These are phyloP conservation scores for Phytophthora pistaciae DNA, from an alignment of 352 stramenopile species.

Conservation along the genomic window DNA sequence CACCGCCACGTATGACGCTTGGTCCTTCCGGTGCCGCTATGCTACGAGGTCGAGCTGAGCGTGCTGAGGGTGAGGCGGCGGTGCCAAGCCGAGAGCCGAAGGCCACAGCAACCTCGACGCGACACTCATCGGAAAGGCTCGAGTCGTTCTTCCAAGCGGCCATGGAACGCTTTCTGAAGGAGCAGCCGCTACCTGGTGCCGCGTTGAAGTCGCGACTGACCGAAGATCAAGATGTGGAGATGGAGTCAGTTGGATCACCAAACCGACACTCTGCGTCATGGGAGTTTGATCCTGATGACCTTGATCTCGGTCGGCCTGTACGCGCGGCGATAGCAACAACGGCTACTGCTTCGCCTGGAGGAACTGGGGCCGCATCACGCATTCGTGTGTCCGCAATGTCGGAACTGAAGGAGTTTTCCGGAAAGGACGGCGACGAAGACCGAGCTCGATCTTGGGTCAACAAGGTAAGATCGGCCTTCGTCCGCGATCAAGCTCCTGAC, in stretches of 20 bases:
- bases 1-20: neutral
- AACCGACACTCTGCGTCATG: no score
- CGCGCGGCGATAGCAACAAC: neutral
- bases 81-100: neutral
- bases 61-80: neutral
- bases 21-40: no score
- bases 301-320: neutral
- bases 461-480: neutral
- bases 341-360: no score
- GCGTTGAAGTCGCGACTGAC: neutral
- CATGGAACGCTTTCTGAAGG: neutral
- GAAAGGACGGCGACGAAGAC: neutral
- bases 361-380: no score
- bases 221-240: neutral
- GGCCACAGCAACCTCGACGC: no score
- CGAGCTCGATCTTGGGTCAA: neutral
- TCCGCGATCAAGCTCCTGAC: neutral
- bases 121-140: neutral
- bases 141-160: neutral
- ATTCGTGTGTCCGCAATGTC: neutral
- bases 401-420: neutral
- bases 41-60: no score
- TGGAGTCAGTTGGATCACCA: neutral
- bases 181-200: neutral
- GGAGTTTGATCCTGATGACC: neutral